Evolutionary conservation across 768 basidiomycete genomes (phyloP).

Genomic region (Termitomyces sp.): DNA sequence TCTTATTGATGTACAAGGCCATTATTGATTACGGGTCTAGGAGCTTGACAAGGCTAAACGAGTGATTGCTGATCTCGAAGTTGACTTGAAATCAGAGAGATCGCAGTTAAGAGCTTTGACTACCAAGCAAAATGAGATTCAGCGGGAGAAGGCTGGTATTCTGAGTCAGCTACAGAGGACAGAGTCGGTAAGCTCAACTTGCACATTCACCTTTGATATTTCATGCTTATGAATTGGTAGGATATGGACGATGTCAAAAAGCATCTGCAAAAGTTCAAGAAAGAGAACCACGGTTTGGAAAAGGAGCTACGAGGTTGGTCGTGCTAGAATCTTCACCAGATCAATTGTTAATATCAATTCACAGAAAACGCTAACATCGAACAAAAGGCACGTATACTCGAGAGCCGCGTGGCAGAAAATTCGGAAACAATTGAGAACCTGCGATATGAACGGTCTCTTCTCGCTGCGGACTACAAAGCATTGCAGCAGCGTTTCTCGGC

Average conservation of each 20-base stretch:
- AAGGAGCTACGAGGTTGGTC: slow-evolving; percentile 61
- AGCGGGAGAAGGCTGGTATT: slow-evolving; percentile 64
- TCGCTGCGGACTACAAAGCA: slow-evolving; percentile 66
- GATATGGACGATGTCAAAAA: slow-evolving; percentile 77
- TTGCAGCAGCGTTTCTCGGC: slow-evolving; percentile 67
- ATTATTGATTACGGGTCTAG: slow-evolving; percentile 32
- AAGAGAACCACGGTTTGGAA: slow-evolving; percentile 72
- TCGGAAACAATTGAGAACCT: slow-evolving; percentile 67
- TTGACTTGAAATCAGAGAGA: slow-evolving; percentile 68
- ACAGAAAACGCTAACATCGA: slow-evolving; percentile 64
- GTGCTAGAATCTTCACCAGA: slow-evolving; percentile 10
- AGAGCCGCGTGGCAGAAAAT: slow-evolving; percentile 67
- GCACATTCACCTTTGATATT: background rate
- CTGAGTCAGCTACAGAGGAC: slow-evolving; percentile 63
- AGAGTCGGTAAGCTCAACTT: slow-evolving; percentile 51
- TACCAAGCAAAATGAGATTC: slow-evolving; percentile 57
- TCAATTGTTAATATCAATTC: slow-evolving; percentile 1
- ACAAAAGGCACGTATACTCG: slow-evolving; percentile 68
- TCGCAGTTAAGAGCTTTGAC: slow-evolving; percentile 57
- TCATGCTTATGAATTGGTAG: slow-evolving; percentile 30
- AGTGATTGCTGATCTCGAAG: slow-evolving; percentile 66
- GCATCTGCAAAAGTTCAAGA: slow-evolving; percentile 66
- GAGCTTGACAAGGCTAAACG: slow-evolving; percentile 68
- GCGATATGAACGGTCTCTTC: slow-evolving; percentile 70
- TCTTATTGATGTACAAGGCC: background rate